A percentile compares a stretch with the other conserved stretches of the same genome.
These are phyloP conservation scores for Celoporthe dispersa DNA, from an alignment of 2,329 filamentous ascomycete genomes.

Conservation along the genomic window DNA sequence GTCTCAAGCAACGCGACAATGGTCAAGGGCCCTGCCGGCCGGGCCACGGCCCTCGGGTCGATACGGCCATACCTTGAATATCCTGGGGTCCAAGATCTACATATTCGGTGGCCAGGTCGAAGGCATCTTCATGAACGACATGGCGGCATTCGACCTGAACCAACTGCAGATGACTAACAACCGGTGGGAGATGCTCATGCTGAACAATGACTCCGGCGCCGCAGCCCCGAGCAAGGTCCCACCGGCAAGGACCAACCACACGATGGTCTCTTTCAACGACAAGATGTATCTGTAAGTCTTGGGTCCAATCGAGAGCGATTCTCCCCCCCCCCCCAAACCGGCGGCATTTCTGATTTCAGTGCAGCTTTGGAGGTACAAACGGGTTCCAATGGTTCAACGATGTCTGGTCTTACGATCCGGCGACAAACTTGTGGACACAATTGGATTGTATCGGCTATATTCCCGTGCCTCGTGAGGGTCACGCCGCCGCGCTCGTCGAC, in stretches of 20 bases:
- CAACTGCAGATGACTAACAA: constrained; percentile 89
- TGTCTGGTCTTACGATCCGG: constrained; percentile 93
- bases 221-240: constrained; percentile 70
- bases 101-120: constrained; percentile 98
- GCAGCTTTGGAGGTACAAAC: constrained; percentile 94
- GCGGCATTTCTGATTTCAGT: constrained; percentile 24
- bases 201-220: constrained; percentile 68
- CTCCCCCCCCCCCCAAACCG: not conserved
- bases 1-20: constrained; percentile 85
- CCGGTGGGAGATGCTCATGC: constrained; percentile 90
- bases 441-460: constrained; percentile 98
- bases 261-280: constrained; percentile 88
- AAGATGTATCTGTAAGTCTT: constrained; percentile 83
- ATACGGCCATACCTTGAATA: constrained; percentile 96
- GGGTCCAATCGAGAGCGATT: not conserved
- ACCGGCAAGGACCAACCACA: constrained; percentile 92
- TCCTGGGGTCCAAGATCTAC: constrained; percentile 94
- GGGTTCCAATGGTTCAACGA: constrained; percentile 98
- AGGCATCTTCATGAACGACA: constrained; percentile 96
- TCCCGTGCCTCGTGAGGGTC: constrained; percentile 88
- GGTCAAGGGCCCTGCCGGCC: constrained; percentile 90
- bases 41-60: constrained; percentile 85
- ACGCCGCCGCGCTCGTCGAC: constrained; percentile 89
- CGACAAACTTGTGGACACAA: constrained; percentile 80
- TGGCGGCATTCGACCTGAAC: constrained; percentile 94